Percentiles rank a stretch among this genome's conserved stretches.
Conservation (phyloP, 2,329 filamentous ascomycete species). For the Mollisiaceae sp. region DNA sequence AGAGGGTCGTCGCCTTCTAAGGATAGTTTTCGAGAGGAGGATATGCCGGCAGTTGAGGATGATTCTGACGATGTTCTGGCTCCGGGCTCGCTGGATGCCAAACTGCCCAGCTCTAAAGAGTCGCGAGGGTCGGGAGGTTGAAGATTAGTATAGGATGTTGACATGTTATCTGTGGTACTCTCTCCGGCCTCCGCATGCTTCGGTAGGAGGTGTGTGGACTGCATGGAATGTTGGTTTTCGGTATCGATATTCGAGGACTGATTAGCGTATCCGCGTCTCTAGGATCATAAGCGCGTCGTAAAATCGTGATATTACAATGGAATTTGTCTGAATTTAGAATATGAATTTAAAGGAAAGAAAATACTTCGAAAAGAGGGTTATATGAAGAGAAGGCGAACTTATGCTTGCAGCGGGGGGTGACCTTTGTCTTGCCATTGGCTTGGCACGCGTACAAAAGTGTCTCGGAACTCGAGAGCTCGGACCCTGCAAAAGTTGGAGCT, state of each 20-base stretch:
- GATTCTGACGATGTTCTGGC: conserved; percentile 68
- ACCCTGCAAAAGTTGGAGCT: conserved; percentile 9
- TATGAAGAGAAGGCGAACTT: not conserved
- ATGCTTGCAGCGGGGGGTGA: conserved; percentile 5
- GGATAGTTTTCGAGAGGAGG: conserved; percentile 90
- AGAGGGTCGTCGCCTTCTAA: conserved; percentile 87
- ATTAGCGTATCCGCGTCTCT: conserved; percentile 1
- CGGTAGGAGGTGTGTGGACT: not conserved
- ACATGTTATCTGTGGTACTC: conserved; percentile 36
- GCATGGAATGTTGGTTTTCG: conserved; percentile 7
- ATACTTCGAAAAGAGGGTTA: not conserved
- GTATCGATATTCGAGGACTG: not conserved
- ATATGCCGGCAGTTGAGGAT: conserved; percentile 82
- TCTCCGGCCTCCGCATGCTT: conserved; percentile 24
- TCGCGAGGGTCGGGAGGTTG: conserved; percentile 63
- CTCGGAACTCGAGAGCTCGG: conserved; percentile 5
- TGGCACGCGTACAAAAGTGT: conserved; percentile 3
- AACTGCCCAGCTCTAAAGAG: conserved; percentile 93
- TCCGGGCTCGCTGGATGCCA: conserved; percentile 80
- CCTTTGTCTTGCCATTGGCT: conserved; percentile 6
- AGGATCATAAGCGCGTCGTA: conserved; percentile 10
- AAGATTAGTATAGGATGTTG: conserved; percentile 38
- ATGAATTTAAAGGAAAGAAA: not conserved
- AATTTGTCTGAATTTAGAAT: not conserved
- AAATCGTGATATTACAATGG: conserved; percentile 8